Conservation (phyloP, 768 basidiomycete species). For the Suillus tomentosus region DNA sequence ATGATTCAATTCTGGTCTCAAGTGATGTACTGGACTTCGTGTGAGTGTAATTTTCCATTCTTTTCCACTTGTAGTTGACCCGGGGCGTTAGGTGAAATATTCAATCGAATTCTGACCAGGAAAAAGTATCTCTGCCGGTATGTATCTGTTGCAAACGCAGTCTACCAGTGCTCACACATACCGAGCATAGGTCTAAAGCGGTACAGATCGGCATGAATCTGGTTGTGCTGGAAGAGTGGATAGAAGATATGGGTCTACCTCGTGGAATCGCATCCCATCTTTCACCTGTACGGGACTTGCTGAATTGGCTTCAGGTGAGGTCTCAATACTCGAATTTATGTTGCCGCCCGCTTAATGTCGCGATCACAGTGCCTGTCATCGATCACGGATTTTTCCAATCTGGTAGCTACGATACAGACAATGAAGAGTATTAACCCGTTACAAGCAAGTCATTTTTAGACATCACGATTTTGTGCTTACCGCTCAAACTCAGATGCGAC, state of each 20-base stretch:
- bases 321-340: conserved; percentile 1
- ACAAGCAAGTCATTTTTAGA: conserved; percentile 54
- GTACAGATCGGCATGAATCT: conserved; percentile 90
- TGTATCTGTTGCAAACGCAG: conserved; percentile 17
- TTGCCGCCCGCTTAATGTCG: conserved; percentile 7
- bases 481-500: conserved; percentile 66
- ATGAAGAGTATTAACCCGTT: conserved; percentile 89
- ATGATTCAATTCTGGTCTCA: conserved; percentile 94
- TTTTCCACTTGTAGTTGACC: conserved; percentile 18
- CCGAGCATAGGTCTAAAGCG: conserved; percentile 66
- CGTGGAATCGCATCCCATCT: conserved; percentile 80
- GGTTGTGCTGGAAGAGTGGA: conserved; percentile 88
- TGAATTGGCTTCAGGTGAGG: conserved; percentile 82
- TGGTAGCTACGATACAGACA: conserved; percentile 88
- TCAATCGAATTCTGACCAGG: conserved; percentile 84
- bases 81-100: conserved; percentile 64
- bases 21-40: conserved; percentile 97
- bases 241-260: conserved; percentile 78
- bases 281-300: conserved; percentile 77
- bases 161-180: conserved; percentile 15
- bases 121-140: conserved; percentile 95
- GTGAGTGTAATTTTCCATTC: conserved; percentile 47
- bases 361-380: conserved; percentile 74
- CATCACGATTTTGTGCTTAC: neutral
- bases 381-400: conserved; percentile 81